phyloP scores from a whole-genome alignment of 2,329 filamentous ascomycete genomes.

The Fusarium tuaranense region DNA sequence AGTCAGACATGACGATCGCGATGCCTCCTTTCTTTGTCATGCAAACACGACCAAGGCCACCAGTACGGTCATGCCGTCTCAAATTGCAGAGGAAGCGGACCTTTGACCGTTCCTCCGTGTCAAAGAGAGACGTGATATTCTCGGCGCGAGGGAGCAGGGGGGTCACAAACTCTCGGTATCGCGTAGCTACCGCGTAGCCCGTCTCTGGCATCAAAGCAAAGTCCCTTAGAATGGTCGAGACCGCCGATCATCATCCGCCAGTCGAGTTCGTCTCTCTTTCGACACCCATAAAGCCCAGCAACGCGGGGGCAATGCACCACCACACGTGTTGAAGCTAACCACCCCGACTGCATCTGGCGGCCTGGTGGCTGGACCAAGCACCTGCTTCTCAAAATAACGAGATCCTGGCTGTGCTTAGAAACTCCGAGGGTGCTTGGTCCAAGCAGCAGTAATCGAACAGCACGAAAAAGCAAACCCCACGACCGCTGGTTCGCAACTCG shows the following conservation, averaged over 20 bases:
- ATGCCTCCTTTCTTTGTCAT: background rate
- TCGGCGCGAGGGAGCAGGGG: background rate
- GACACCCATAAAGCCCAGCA: constrained; percentile 16
- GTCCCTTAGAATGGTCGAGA: constrained; percentile 13
- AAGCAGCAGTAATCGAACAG: constrained; percentile 10
- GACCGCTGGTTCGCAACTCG: constrained; percentile 18
- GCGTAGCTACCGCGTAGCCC: background rate
- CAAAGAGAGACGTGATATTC: background rate
- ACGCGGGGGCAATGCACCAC: constrained; percentile 20
- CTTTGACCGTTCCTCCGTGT: background rate
- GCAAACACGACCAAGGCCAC: background rate
- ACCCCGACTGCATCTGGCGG: constrained; percentile 20
- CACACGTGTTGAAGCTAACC: constrained; percentile 22
- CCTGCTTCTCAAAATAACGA: constrained; percentile 22
- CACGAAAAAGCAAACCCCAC: constrained; percentile 31
- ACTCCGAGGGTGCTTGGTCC: background rate
- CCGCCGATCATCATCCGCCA: constrained; percentile 27
- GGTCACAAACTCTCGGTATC: background rate
- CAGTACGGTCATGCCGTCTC: background rate
- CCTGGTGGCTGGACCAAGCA: constrained; percentile 24
- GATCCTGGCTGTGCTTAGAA: background rate
- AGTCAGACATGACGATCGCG: background rate
- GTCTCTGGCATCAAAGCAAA: background rate
- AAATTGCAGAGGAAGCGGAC: background rate
- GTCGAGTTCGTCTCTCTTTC: constrained; percentile 7